Base-by-base conservation (phyloP, 495 filamentous ascomycete genomes). In the Aspergillus ostianus region DNA sequence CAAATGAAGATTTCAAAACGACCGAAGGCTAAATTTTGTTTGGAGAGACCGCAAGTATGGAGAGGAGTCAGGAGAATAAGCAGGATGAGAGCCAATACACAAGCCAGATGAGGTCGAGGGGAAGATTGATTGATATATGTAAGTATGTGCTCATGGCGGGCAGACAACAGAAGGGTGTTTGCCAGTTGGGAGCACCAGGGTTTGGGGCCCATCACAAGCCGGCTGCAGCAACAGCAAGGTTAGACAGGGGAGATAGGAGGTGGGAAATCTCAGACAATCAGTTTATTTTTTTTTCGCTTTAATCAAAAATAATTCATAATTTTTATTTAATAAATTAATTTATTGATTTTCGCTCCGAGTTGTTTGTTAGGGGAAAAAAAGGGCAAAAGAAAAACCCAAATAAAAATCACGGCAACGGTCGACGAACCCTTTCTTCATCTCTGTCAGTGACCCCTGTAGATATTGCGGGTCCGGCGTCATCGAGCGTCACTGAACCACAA, bases 151-250 rank as follows among this genome's bases (percentile, higher is more conserved):
- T 62, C 57, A 66, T 66, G 61, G 47, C 50, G 51, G 64, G 56
- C 45, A 27, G 44, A 32, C 58, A 55, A 55, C 56, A 58, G 60
- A 55, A 62, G 50, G 32, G 62, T 59, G 58, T 55, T 55, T 60
- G 58, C 51, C 56, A 55, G 44, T 21, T 44, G 61, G 20, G 19
- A 49, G 46, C 47, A 56, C 55, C 56, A 57, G 41, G 51, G 59
- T 55, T 60, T 60, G 48, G 50, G 52, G 56, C 17, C 57, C 65
- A 60, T 68, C 65, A 65, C 65, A 64, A 65, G 61, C 59, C 58
- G 64, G 61, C 55, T 58, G 59, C 51, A 62, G 48, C 51, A 53
- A 51, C 51, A 62, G 48, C 51, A 53, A 51, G 51, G 59, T 67
- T 62, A 60, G 59, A 63, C 59, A 64, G 57, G 60, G 60, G 56